Evolutionary conservation across 495 filamentous ascomycete species (phyloP), one percentile per base, ranked within the genome.

Genomic region (Platismatia glauca): DNA sequence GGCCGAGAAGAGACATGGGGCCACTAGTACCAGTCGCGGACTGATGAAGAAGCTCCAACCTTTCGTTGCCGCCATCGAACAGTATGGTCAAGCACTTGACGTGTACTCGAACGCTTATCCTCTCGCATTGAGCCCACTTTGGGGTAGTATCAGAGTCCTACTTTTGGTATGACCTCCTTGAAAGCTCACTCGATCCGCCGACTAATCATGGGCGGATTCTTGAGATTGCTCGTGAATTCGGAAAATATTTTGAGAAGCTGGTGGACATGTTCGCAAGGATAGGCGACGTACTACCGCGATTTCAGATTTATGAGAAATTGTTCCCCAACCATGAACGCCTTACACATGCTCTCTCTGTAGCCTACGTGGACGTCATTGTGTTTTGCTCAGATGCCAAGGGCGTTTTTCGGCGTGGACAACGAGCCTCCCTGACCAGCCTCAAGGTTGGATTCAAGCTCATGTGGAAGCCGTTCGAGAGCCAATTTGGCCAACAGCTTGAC

Each of bases 11-110:
- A 58, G 35, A n/a, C 66, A 73, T 57, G 59, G 60, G n/a, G 50
- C 41, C 13, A 59, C 35, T 4, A 76, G 74, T 59, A 70, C 63
- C 39, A 68, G 57, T n/a, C 68, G 72, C 41, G 55, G 52, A 7
- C 48, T 71, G 12, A 50, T 63, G 29, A 65, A 60, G 29, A 72
- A 69, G 56, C 62, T 76, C 7, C 55, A 66, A 41, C 75, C 75
- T 1, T 57, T 78, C 15, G 61, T 76, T 39, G 62, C 69, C 7
- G 70, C 70, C 3, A 68, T 78, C n/a, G 68, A 72, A n/a, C 68
- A 74, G 24, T 79, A 76, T 61, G 74, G 77, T 6, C 65, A 68
- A 53, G 73, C 73, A n/a, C 48, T 77, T 0, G 74, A 79, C 67
- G 70, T 73, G 9, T 69, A 70, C 48, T 55, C 72, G 1, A 76